Percentiles rank a stretch among this genome's conserved stretches.
Conservation (phyloP, 495 filamentous ascomycete species). For the Xylaria longipes region DNA sequence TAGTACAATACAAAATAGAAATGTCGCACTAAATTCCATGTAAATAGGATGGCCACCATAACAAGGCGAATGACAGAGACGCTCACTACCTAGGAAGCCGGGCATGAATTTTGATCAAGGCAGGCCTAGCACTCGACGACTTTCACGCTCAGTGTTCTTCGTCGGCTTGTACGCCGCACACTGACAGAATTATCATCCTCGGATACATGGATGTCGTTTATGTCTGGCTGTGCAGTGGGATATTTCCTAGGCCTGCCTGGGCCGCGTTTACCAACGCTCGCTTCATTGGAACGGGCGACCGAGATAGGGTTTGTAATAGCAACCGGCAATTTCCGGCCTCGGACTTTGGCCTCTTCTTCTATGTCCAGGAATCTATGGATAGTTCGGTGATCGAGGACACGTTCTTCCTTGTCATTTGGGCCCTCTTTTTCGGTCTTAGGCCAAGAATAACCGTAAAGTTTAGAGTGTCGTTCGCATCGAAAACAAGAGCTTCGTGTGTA, state of each 20-base stretch:
- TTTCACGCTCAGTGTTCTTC: conserved; percentile 18
- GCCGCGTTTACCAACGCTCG: conserved; percentile 18
- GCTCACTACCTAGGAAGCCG: not conserved
- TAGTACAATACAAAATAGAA: conserved; percentile 16
- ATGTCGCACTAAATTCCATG: not conserved
- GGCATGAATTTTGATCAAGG: not conserved
- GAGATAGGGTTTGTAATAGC: not conserved
- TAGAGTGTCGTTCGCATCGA: conserved; percentile 93
- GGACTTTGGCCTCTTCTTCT: conserved; percentile 67
- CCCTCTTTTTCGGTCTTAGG: conserved; percentile 87
- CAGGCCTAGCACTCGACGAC: not conserved
- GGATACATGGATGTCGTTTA: not conserved
- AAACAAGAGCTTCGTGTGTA: conserved; percentile 83
- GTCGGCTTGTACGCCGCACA: conserved; percentile 12
- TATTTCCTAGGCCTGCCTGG: conserved; percentile 24
- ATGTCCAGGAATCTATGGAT: conserved; percentile 73
- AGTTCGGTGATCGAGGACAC: conserved; percentile 73
- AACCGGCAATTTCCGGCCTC: conserved; percentile 45
- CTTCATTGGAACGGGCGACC: not conserved
- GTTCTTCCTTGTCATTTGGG: conserved; percentile 74
- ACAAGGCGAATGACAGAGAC: not conserved
- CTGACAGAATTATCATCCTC: conserved; percentile 10
- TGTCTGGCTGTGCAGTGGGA: not conserved
- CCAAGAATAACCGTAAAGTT: conserved; percentile 94
- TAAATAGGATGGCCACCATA: not conserved